Percentiles rank a stretch among this genome's conserved stretches.
Conservation (phyloP, 1,139 yeast genomes). For the Taphrina populina region DNA sequence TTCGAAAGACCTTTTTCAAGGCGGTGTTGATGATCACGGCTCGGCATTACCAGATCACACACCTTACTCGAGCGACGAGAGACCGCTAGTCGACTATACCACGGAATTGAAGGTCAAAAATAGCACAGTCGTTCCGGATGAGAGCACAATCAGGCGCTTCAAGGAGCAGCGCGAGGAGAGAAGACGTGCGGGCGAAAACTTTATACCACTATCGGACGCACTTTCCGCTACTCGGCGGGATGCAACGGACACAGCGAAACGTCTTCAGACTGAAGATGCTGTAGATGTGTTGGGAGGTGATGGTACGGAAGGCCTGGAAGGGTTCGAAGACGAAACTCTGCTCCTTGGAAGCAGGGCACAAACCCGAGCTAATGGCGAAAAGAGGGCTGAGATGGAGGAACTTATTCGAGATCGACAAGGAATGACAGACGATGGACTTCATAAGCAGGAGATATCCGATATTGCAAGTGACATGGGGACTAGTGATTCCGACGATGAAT, state of each 20-base stretch:
- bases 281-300: conserved; percentile 14
- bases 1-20: neutral
- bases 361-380: neutral
- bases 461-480: neutral
- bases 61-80: too few relatives aligned
- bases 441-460: neutral
- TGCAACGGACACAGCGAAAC: neutral
- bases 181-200: conserved; percentile 10
- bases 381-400: neutral
- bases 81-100: neutral
- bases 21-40: neutral
- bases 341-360: neutral
- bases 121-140: neutral
- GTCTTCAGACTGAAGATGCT: conserved; percentile 9
- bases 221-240: neutral
- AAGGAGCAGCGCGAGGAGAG: conserved; percentile 6
- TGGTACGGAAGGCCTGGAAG: conserved; percentile 8
- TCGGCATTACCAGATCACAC: too few relatives aligned
- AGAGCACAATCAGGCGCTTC: conserved; percentile 4
- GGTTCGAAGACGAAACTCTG: conserved; percentile 3
- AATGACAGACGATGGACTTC: neutral
- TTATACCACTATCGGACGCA: conserved; percentile 9
- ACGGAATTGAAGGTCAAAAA: neutral
- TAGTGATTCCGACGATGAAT: conserved; percentile 23
- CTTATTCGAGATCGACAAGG: neutral